These are phyloP conservation scores for Penicillium sp. DNA, from an alignment of 2,329 filamentous ascomycete species.

Conservation along the genomic window DNA sequence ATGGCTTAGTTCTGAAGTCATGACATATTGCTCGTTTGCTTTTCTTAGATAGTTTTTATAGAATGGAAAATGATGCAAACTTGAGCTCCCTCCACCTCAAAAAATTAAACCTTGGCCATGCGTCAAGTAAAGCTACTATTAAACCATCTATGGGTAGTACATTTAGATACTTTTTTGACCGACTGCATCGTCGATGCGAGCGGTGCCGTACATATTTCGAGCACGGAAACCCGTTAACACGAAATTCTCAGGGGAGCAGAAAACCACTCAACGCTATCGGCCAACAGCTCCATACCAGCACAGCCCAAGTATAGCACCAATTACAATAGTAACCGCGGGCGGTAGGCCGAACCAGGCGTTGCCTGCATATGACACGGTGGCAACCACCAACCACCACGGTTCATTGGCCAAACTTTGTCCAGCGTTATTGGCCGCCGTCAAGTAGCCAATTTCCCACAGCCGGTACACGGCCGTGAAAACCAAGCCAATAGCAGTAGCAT, in stretches of 20 bases:
- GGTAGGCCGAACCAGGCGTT: slow-evolving; percentile 54
- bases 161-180: background rate
- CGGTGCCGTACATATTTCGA: background rate
- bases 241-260: background rate
- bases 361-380: slow-evolving; percentile 54
- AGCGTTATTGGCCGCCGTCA: slow-evolving; percentile 53
- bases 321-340: slow-evolving; percentile 50
- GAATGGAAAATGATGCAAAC: no score
- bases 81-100: no score
- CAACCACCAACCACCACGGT: slow-evolving; percentile 67
- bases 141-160: no score
- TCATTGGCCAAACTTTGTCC: slow-evolving; percentile 61
- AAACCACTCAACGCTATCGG: background rate
- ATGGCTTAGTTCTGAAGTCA: no score
- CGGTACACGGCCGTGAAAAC: slow-evolving; percentile 68
- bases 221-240: background rate
- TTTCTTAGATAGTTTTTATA: no score
- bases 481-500: slow-evolving; percentile 63
- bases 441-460: slow-evolving; percentile 64
- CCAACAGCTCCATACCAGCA: slow-evolving; percentile 53
- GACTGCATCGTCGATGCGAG: background rate
- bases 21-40: no score
- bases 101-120: no score
- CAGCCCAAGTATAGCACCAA: slow-evolving; percentile 54
- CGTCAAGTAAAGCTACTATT: no score